Percentiles rank a stretch among this genome's conserved stretches.
Evolutionary conservation across 139 green algal genomes (phyloP).

Genomic region (Tetraselmis striata): DNA sequence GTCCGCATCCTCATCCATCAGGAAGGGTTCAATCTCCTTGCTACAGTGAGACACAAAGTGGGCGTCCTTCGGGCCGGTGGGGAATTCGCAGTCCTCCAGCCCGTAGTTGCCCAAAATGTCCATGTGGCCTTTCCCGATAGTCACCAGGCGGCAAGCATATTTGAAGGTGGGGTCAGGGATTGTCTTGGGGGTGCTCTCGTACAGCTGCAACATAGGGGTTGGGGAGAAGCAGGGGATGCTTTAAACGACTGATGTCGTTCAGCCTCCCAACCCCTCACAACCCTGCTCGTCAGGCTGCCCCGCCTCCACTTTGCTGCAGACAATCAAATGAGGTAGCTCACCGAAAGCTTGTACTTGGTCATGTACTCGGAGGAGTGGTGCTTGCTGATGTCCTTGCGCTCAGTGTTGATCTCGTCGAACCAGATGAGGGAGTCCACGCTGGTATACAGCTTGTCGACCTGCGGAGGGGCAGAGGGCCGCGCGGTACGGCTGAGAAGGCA

Average conservation of each 20-base stretch:
- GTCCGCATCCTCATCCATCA: not conserved
- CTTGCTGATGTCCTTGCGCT: not conserved
- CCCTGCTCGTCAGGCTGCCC: no score
- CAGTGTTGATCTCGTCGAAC: not conserved
- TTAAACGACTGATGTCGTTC: no score
- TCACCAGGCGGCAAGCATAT: not conserved
- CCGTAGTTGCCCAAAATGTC: not conserved
- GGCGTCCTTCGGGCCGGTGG: not conserved
- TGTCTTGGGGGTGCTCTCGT: not conserved
- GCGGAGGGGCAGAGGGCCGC: not conserved
- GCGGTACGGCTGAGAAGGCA: not conserved
- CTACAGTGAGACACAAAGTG: not conserved
- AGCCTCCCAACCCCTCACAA: no score
- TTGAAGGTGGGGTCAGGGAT: not conserved
- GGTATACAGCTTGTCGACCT: not conserved
- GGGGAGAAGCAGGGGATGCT: no score
- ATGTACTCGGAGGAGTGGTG: not conserved
- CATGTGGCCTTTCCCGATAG: not conserved
- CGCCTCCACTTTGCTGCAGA: no score
- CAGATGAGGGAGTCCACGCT: not conserved
- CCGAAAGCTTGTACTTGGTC: not conserved
- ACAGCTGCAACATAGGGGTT: not conserved
- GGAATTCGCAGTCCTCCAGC: not conserved
- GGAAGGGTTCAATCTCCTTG: not conserved
- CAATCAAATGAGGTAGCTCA: not conserved